A percentile compares a stretch with the other conserved stretches of the same genome.
phyloP scores from a whole-genome alignment of 371 early-diverging fungal genomes.

The Rhizopus sp. region DNA sequence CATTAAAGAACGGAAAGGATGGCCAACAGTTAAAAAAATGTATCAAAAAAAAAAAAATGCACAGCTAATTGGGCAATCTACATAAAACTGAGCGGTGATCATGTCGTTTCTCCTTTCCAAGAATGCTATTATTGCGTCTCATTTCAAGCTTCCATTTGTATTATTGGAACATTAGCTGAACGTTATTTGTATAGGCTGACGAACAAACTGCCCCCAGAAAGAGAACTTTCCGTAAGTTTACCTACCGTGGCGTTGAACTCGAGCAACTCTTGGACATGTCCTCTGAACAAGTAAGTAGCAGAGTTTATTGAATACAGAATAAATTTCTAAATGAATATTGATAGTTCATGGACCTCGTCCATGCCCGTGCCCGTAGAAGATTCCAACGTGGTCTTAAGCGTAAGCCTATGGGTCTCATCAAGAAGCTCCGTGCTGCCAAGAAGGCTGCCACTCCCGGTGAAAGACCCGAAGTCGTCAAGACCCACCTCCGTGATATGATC shows the following conservation, averaged over 20 bases:
- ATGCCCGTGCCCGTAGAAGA: slow-evolving; percentile 94
- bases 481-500: slow-evolving; percentile 99
- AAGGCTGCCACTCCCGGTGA: slow-evolving; percentile 78
- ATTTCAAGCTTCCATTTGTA: too few species aligned
- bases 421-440: slow-evolving; percentile 96
- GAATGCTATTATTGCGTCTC: too few species aligned
- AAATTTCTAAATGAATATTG: neutral
- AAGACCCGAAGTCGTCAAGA: slow-evolving; percentile 98
- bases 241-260: slow-evolving; percentile 98
- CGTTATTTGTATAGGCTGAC: slow-evolving; percentile 32
- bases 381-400: slow-evolving; percentile 97
- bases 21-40: too few species aligned
- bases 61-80: too few species aligned
- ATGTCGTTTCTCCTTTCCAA: too few species aligned
- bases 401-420: slow-evolving; percentile 95
- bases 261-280: slow-evolving; percentile 88
- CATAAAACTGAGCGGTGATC: too few species aligned
- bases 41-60: too few species aligned
- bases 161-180: too few species aligned
- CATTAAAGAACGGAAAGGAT: too few species aligned
- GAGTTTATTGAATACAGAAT: neutral
- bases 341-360: slow-evolving; percentile 92
- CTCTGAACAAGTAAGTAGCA: slow-evolving; percentile 74
- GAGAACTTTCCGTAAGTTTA: slow-evolving; percentile 98
- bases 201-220: slow-evolving; percentile 69